phyloP scores from a whole-genome alignment of 352 stramenopile species.

The Phytophthora pinifolia region DNA sequence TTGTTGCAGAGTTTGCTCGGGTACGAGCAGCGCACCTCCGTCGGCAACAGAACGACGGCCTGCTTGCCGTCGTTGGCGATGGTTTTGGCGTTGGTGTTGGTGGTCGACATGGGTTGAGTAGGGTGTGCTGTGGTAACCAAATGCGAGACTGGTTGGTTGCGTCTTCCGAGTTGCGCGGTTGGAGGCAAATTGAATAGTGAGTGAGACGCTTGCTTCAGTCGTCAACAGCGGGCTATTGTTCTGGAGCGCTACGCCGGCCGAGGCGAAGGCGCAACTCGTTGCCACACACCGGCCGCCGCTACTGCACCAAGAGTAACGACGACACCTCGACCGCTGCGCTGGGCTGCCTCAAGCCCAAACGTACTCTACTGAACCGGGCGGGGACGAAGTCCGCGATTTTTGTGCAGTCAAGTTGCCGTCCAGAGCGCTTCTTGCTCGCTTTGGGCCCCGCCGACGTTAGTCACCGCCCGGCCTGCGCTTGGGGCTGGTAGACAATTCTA shows the following conservation, averaged over 20 bases:
- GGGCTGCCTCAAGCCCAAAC: constrained; percentile 29
- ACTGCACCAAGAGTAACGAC: constrained; percentile 36
- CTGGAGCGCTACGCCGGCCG: constrained; percentile 17
- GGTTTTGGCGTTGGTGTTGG: constrained; percentile 11
- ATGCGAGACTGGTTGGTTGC: constrained; percentile 11
- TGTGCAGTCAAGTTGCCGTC: constrained; percentile 32
- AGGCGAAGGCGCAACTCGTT: constrained; percentile 19
- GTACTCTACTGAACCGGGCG: constrained; percentile 40
- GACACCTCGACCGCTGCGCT: constrained; percentile 27
- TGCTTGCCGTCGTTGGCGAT: constrained; percentile 22
- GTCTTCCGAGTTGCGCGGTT: constrained; percentile 21
- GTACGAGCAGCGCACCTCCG: constrained; percentile 68
- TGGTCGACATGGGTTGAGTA: constrained; percentile 21
- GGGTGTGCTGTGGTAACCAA: constrained; percentile 15
- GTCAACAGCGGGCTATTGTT: constrained; percentile 25
- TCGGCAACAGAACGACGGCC: constrained; percentile 28
- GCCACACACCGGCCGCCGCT: constrained; percentile 20
- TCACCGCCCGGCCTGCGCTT: constrained; percentile 19
- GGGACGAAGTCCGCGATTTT: constrained; percentile 24
- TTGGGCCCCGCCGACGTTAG: constrained; percentile 10
- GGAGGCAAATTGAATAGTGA: constrained; percentile 40
- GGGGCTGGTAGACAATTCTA: no score
- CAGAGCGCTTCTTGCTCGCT: constrained; percentile 33
- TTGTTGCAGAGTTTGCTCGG: constrained; percentile 71
- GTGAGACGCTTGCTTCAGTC: constrained; percentile 10